phyloP scores from a whole-genome alignment of 805 yeast species.

The Sugiyamaella valdiviana region DNA sequence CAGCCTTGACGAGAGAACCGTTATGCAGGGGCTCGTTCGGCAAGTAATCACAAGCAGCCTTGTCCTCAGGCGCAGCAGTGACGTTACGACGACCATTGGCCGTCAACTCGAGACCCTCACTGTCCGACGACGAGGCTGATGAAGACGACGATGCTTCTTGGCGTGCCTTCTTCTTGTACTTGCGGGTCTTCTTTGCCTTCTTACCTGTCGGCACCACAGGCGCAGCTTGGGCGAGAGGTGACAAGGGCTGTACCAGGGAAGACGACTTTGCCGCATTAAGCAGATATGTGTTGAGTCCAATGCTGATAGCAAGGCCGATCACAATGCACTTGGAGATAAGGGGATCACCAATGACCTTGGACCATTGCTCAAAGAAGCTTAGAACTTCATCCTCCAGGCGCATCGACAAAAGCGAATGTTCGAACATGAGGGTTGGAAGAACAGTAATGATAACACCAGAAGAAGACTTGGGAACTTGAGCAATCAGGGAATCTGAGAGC shows the following conservation, averaged over 20 bases:
- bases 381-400: slow-evolving; percentile 57
- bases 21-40: neutral
- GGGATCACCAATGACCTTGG: slow-evolving; percentile 70
- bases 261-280: slow-evolving; percentile 62
- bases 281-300: slow-evolving; percentile 75
- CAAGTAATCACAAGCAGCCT: neutral
- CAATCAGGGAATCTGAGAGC: slow-evolving; percentile 10
- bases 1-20: neutral
- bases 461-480: slow-evolving; percentile 12
- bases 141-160: neutral
- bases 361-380: slow-evolving; percentile 47
- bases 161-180: neutral
- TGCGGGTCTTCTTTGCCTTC: slow-evolving; percentile 15
- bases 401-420: slow-evolving; percentile 34
- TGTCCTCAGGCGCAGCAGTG: neutral
- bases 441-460: slow-evolving; percentile 32
- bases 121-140: slow-evolving; percentile 26
- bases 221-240: neutral
- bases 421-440: slow-evolving; percentile 35
- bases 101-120: slow-evolving; percentile 30
- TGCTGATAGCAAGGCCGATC: slow-evolving; percentile 64
- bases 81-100: slow-evolving; percentile 1
- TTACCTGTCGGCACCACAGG: slow-evolving; percentile 18
- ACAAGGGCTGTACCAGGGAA: slow-evolving; percentile 28
- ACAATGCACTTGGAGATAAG: slow-evolving; percentile 72